A percentile compares a stretch with the other conserved stretches of the same genome.
Evolutionary conservation across 257 asterid genomes (phyloP).

Genomic region (Nicotiana paniculata): DNA sequence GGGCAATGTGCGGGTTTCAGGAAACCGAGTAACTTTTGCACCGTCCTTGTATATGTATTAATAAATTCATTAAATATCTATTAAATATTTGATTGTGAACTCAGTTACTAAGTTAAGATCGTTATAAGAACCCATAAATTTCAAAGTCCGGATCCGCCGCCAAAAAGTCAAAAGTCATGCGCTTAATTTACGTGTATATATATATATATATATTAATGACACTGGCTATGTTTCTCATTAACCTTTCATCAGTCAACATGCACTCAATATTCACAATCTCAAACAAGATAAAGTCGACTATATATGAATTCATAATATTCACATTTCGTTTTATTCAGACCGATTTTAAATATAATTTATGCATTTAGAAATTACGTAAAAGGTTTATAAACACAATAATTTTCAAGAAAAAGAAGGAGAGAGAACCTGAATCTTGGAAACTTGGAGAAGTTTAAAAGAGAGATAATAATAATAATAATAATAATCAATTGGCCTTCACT

Average conservation of each 20-base stretch:
- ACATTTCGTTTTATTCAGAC: neutral
- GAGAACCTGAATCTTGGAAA: conserved; percentile 15
- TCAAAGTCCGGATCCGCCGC: no score
- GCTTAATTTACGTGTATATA: no score
- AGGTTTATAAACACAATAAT: neutral
- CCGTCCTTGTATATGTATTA: no score
- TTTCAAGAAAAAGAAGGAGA: neutral
- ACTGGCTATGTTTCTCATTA: neutral
- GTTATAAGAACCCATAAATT: no score
- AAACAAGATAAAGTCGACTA: neutral
- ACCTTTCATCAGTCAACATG: neutral
- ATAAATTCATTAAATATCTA: no score
- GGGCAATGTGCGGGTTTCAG: no score
- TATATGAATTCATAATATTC: neutral
- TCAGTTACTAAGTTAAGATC: no score
- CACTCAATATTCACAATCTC: neutral
- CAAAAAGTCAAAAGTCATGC: no score
- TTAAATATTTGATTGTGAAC: no score
- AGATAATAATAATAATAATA: neutral
- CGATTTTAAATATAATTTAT: no score
- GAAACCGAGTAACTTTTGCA: no score
- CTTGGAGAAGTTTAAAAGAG: conserved; percentile 7
- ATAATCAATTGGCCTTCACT: neutral
- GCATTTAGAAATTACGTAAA: neutral
- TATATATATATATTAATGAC: no score